phyloP scores from a whole-genome alignment of 2,329 filamentous ascomycete species.

The Zymoseptoria crescenta region DNA sequence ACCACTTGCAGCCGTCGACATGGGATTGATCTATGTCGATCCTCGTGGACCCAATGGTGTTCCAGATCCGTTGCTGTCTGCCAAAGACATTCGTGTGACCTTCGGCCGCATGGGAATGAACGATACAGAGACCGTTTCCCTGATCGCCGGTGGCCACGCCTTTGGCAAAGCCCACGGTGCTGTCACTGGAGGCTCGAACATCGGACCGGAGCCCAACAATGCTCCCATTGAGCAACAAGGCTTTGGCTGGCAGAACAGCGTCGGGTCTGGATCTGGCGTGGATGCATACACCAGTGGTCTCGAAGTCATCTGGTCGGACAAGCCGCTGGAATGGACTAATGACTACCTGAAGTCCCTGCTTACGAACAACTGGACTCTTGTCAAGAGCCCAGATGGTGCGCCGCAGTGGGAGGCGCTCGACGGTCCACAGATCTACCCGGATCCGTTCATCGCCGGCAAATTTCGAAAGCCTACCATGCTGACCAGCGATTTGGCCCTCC shows the following conservation, averaged over 20 bases:
- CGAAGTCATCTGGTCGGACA: slow-evolving; percentile 72
- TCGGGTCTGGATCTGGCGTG: slow-evolving; percentile 57
- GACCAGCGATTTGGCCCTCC: slow-evolving; percentile 65
- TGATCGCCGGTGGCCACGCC: slow-evolving; percentile 70
- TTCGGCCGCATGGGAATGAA: slow-evolving; percentile 78
- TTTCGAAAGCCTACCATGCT: slow-evolving; percentile 69
- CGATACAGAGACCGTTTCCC: slow-evolving; percentile 70
- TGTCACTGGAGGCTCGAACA: slow-evolving; percentile 50
- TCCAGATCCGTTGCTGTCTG: slow-evolving; percentile 61
- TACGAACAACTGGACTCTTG: slow-evolving; percentile 69
- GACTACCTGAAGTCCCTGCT: slow-evolving; percentile 68
- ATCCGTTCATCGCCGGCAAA: slow-evolving; percentile 61
- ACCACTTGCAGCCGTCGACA: slow-evolving; percentile 60
- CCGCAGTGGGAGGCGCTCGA: slow-evolving; percentile 71
- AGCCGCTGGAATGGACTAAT: slow-evolving; percentile 69
- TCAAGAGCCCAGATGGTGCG: slow-evolving; percentile 66
- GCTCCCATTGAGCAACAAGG: slow-evolving; percentile 60
- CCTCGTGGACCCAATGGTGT: slow-evolving; percentile 68
- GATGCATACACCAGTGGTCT: slow-evolving; percentile 69
- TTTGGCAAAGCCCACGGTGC: slow-evolving; percentile 79
- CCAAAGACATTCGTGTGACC: slow-evolving; percentile 63
- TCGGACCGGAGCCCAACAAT: slow-evolving; percentile 61
- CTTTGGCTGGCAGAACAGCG: slow-evolving; percentile 62
- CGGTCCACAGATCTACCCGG: slow-evolving; percentile 58
- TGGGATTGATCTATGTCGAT: slow-evolving; percentile 78